A percentile compares a stretch with the other conserved stretches of the same genome.
Evolutionary conservation across 352 stramenopile genomes (phyloP).

Genomic region (Phytophthora chlamydospora): DNA sequence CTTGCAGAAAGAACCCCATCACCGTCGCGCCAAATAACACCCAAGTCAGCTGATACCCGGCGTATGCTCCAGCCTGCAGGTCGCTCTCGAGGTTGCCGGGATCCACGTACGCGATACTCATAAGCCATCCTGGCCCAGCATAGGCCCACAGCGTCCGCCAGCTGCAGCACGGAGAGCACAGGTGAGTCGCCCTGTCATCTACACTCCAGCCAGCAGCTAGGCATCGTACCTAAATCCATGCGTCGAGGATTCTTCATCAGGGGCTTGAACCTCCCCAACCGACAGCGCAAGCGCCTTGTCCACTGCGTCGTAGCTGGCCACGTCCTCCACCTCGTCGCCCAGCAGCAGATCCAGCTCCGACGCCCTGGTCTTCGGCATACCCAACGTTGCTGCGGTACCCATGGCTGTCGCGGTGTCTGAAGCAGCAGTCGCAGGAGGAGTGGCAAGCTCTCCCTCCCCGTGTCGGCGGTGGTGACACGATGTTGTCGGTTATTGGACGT

Average conservation of each 20-base stretch:
- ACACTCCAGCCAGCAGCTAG: slow-evolving; percentile 20
- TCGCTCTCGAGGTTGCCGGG: slow-evolving; percentile 96
- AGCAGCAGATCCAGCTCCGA: slow-evolving; percentile 45
- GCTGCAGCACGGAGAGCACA: slow-evolving; percentile 25
- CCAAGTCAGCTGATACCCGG: slow-evolving; percentile 92
- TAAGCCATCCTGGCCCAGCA: slow-evolving; percentile 86
- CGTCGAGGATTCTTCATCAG: slow-evolving; percentile 48
- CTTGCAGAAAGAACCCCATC: slow-evolving; percentile 94
- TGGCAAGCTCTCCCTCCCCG: no score
- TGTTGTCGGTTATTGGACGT: slow-evolving; percentile 5
- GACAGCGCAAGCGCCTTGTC: slow-evolving; percentile 60
- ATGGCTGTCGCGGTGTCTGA: slow-evolving; percentile 15
- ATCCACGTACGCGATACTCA: slow-evolving; percentile 96
- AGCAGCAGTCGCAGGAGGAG: no score
- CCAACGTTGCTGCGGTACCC: slow-evolving; percentile 5
- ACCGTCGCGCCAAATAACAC: slow-evolving; percentile 90
- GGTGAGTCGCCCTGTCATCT: background rate
- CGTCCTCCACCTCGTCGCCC: slow-evolving; percentile 30
- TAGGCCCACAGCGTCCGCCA: slow-evolving; percentile 86
- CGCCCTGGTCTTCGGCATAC: slow-evolving; percentile 26
- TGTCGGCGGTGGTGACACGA: no score
- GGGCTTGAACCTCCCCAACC: slow-evolving; percentile 55
- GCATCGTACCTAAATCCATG: slow-evolving; percentile 32
- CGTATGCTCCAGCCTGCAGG: slow-evolving; percentile 92
- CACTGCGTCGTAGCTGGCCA: slow-evolving; percentile 47